A percentile compares a stretch with the other conserved stretches of the same genome.
Evolutionary conservation across 805 yeast genomes (phyloP).

Genomic region (Starmerella kuoi): DNA sequence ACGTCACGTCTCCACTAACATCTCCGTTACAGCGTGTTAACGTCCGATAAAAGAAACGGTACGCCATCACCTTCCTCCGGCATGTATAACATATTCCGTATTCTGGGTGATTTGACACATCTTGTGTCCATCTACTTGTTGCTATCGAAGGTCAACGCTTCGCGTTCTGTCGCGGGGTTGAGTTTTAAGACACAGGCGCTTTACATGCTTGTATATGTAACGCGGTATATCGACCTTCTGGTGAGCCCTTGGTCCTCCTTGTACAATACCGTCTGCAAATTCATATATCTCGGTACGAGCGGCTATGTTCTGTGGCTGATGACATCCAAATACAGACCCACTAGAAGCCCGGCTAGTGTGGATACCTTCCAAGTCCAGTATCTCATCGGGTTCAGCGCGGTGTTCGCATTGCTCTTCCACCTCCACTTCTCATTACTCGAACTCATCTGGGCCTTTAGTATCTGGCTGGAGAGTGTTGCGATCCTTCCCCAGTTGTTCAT

Average conservation of each 20-base stretch:
- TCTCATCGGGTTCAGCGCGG: conserved; percentile 48
- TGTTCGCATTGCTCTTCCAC: conserved; percentile 51
- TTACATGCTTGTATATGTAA: conserved; percentile 57
- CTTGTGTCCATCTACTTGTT: conserved; percentile 65
- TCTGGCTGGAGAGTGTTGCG: conserved; percentile 89
- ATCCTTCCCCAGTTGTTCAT: conserved; percentile 86
- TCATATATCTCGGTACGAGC: conserved; percentile 67
- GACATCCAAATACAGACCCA: conserved; percentile 46
- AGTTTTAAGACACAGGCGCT: conserved; percentile 79
- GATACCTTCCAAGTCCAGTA: conserved; percentile 69
- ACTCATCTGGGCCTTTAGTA: conserved; percentile 68
- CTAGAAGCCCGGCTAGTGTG: conserved; percentile 42
- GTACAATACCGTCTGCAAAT: conserved; percentile 71
- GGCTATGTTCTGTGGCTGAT: conserved; percentile 62
- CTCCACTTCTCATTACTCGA: conserved; percentile 48
- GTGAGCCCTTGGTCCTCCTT: conserved; percentile 35
- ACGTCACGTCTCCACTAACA: no score
- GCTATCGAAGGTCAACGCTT: conserved; percentile 51
- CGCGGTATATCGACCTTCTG: conserved; percentile 60
- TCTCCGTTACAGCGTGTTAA: no score
- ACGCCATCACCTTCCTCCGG: no score
- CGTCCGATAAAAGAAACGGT: no score
- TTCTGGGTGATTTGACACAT: conserved; percentile 70
- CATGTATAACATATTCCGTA: conserved; percentile 24
- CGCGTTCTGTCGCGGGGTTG: conserved; percentile 65